Base-by-base conservation (phyloP, 805 yeast species). In the Debaryomyces castellii region DNA sequence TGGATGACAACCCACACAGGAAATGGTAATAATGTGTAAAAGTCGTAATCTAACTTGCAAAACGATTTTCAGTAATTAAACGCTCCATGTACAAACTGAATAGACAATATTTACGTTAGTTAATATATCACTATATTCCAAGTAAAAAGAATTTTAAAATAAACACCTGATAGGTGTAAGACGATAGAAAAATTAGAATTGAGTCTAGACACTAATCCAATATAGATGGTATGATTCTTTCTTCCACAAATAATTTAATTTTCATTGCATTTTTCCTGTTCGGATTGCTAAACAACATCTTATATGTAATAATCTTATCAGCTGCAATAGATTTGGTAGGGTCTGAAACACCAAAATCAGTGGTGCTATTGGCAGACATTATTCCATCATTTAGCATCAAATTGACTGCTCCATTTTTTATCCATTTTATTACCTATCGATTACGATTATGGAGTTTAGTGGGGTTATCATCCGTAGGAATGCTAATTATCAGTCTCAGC, bases 291-390 rank as follows among this genome's bases (percentile, higher is more conserved):
- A 92, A 92, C 66, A 92, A 92, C 62, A 85, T 92, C 9, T 77
- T 92, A 0, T 92, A 91, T 66, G 97, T 92, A 25, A 92, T 92
- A 12, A 91, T 92, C 33, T 71, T 92, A 11, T 83, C 96, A 0
- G 96, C 97, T 0, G 98, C 98, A 2, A 80, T 89, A 25, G 99
- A 92, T 60, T 70, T 92, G 11, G 97, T 91, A 1, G 96, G 97
- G 0, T 80, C 89, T 1, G 54, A 73, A 5, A 78, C 86, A 0
- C 97, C 99, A 8, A 92, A 92, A 63, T 91, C 96, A 1, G 67
- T 84, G 2, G 96, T 92, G 4, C 69, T 92, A 5, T 67, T 92
- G 47, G 92, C 96, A 0, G 97, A 92, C 62, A 89, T 92, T 24
- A 53, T 88, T 14, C 98, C 99, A 0, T 78, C 96, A 1, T 85